phyloP scores from a whole-genome alignment of 345 rosid species.

The Populus simonii region DNA sequence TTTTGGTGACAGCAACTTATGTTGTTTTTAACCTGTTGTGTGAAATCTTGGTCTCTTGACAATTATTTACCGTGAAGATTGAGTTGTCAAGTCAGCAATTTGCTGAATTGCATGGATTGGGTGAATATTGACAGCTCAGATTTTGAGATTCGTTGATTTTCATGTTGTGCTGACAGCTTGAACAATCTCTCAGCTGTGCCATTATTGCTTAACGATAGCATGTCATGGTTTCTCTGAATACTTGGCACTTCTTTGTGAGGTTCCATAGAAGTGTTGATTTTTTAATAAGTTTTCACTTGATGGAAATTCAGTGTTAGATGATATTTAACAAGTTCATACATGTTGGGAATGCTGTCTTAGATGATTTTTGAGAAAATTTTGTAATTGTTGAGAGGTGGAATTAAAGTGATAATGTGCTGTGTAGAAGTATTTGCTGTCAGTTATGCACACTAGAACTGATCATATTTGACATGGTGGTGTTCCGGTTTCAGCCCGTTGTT shows the following conservation, averaged over 20 bases:
- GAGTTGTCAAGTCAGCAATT: neutral
- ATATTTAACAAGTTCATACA: neutral
- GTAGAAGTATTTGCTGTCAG: neutral
- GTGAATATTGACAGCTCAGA: neutral
- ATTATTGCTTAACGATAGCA: neutral
- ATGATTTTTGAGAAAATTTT: neutral
- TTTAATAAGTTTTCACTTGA: neutral
- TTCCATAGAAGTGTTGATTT: neutral
- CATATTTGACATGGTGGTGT: constrained; percentile 11
- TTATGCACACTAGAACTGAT: neutral
- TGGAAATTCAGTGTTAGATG: neutral
- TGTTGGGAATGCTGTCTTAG: neutral
- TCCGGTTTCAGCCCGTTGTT: constrained; percentile 74
- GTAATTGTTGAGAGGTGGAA: neutral
- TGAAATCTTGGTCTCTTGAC: neutral
- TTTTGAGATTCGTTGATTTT: neutral
- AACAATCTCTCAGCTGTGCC: neutral
- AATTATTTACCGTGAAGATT: neutral
- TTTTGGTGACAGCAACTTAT: neutral
- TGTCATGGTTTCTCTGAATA: neutral
- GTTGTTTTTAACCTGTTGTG: neutral
- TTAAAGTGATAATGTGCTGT: neutral
- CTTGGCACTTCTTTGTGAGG: neutral
- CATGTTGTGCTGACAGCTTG: neutral
- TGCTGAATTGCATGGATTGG: neutral